Conservation (phyloP, 225 moss, liverwort and hornwort genomes). For the Pleurozium schreberi region DNA sequence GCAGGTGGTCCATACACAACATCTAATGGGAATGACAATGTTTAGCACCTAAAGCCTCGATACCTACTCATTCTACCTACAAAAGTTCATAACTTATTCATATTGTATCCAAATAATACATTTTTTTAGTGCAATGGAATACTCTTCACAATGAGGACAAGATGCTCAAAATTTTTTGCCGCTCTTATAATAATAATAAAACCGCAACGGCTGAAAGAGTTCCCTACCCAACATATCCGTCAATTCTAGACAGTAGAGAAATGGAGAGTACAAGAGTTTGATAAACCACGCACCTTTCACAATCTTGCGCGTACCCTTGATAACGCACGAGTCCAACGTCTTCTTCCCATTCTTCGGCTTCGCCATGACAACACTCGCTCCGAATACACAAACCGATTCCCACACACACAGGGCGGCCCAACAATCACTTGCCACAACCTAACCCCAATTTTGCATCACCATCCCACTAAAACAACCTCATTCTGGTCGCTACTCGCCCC, state of each 20-base stretch:
- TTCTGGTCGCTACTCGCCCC: not conserved
- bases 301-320: constrained; percentile 71
- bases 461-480: not conserved
- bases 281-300: constrained; percentile 38
- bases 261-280: not conserved
- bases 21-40: not conserved
- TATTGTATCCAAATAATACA: not conserved
- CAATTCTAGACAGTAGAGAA: not conserved
- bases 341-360: constrained; percentile 80
- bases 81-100: not conserved
- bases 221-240: not conserved
- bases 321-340: constrained; percentile 66
- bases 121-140: not conserved
- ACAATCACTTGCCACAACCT: not conserved
- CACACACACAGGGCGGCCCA: not conserved
- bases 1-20: not conserved
- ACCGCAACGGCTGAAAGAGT: not conserved
- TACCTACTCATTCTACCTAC: not conserved
- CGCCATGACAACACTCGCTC: constrained; percentile 33
- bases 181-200: not conserved
- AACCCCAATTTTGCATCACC: not conserved
- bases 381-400: not conserved
- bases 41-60: not conserved
- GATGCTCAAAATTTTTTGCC: not conserved
- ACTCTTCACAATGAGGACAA: not conserved